Conservation (phyloP, 768 basidiomycete species). For the Hydnomerulius pinastri region DNA sequence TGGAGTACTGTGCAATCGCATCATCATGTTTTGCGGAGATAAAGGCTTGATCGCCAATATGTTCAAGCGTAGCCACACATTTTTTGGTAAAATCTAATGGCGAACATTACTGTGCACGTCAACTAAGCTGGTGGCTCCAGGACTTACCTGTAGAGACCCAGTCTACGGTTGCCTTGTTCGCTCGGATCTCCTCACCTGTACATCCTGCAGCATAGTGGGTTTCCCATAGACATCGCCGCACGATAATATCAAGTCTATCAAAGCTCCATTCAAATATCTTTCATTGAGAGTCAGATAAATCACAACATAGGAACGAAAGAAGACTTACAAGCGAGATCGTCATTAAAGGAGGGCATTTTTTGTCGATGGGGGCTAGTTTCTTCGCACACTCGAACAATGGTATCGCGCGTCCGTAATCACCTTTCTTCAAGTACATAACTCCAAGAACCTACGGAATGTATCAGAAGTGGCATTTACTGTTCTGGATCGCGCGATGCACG, state of each 20-base stretch:
- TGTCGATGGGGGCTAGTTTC: not conserved
- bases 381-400: not conserved
- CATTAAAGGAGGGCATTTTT: not conserved
- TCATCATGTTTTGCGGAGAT: not conserved
- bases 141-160: not conserved
- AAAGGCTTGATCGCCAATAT: not conserved
- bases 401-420: not conserved
- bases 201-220: not conserved
- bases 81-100: not conserved
- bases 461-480: not conserved
- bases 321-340: constrained; percentile 7
- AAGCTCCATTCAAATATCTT: constrained; percentile 17
- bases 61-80: not conserved
- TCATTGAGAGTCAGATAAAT: not conserved
- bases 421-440: not conserved
- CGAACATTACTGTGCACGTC: not conserved
- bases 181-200: not conserved
- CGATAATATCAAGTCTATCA: constrained; percentile 4
- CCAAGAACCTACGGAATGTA: constrained; percentile 5
- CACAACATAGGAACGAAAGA: not conserved
- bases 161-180: not conserved
- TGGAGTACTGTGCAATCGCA: constrained; percentile 10
- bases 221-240: not conserved
- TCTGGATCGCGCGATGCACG: not conserved
- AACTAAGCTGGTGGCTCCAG: not conserved